Conservation (phyloP, 805 yeast species). For the Starmera pachycereana region DNA sequence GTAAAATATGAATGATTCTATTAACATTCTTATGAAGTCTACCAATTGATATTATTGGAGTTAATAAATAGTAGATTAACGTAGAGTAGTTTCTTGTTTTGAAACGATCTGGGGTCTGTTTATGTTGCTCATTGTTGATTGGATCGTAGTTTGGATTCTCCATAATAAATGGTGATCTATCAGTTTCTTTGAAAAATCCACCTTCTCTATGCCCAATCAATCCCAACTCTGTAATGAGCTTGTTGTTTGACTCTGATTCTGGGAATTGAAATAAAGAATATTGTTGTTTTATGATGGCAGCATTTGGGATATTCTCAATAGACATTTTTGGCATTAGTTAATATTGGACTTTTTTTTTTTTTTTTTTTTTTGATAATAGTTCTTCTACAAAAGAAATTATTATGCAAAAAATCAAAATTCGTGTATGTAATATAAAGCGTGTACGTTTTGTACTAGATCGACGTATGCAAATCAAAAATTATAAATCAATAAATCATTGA, state of each 20-base stretch:
- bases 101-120: neutral
- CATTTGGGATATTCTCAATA: conserved; percentile 4
- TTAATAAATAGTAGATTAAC: conserved; percentile 40
- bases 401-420: no score
- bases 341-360: no score
- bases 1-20: conserved; percentile 46
- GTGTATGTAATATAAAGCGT: no score
- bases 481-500: conserved; percentile 8
- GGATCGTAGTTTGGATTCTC: conserved; percentile 24
- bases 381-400: no score
- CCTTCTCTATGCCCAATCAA: conserved; percentile 42
- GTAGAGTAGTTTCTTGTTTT: conserved; percentile 33
- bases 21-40: conserved; percentile 40
- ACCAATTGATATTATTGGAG: conserved; percentile 41
- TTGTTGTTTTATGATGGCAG: conserved; percentile 2
- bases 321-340: conserved; percentile 9
- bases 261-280: conserved; percentile 4
- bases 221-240: conserved; percentile 25
- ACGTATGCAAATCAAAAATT: no score
- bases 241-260: conserved; percentile 14
- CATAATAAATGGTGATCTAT: conserved; percentile 36
- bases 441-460: no score
- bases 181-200: conserved; percentile 48
- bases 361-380: no score
- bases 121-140: neutral